A percentile compares a stretch with the other conserved stretches of the same genome.
Evolutionary conservation across 495 filamentous ascomycete genomes (phyloP).

Genomic region (Aspergillus bertholletiae): DNA sequence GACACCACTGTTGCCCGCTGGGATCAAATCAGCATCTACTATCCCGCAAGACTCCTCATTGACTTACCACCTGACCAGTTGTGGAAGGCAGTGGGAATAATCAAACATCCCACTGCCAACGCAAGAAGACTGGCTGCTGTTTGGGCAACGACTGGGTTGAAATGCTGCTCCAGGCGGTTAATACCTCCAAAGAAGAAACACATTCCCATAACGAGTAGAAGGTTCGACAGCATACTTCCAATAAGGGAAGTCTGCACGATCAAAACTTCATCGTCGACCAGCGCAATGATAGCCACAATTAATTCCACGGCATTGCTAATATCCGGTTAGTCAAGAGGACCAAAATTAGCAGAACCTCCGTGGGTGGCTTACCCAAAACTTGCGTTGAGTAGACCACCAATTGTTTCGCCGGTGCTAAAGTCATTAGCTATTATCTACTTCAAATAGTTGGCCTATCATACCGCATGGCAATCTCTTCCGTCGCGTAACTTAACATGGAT

Average conservation of each 20-base stretch:
- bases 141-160: slow-evolving; percentile 92
- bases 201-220: slow-evolving; percentile 90
- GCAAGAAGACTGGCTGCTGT: slow-evolving; percentile 82
- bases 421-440: slow-evolving; percentile 2
- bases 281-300: slow-evolving; percentile 83
- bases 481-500: slow-evolving; percentile 54
- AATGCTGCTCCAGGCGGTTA: slow-evolving; percentile 75
- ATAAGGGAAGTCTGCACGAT: slow-evolving; percentile 94
- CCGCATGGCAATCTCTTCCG: slow-evolving; percentile 52
- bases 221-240: slow-evolving; percentile 85
- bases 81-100: slow-evolving; percentile 86
- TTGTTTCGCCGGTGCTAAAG: slow-evolving; percentile 62
- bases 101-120: slow-evolving; percentile 72
- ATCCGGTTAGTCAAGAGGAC: slow-evolving; percentile 7
- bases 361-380: slow-evolving; percentile 66
- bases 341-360: not conserved
- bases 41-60: not conserved
- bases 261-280: slow-evolving; percentile 66
- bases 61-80: slow-evolving; percentile 43
- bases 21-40: slow-evolving; percentile 1
- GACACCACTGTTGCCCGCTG: slow-evolving; percentile 22
- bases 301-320: slow-evolving; percentile 78
- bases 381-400: slow-evolving; percentile 85
- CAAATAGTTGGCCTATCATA: slow-evolving; percentile 10
- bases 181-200: slow-evolving; percentile 89